These are phyloP conservation scores for Debaryomycetaceae sp. DNA, from an alignment of 1,139 yeast genomes.

Conservation along the genomic window DNA sequence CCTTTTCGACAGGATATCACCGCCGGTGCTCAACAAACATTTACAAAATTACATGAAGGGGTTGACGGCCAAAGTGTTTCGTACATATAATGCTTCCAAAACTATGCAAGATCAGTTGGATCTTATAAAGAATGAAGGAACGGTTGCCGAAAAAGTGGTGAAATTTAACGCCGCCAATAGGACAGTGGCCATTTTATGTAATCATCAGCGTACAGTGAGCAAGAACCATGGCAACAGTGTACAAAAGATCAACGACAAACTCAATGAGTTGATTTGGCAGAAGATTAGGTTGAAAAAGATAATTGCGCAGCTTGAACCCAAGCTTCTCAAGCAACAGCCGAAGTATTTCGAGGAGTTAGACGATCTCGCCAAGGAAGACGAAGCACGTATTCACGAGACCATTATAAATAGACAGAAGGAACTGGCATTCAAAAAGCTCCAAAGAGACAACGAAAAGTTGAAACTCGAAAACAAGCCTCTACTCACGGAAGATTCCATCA, in stretches of 20 bases:
- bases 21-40: slow-evolving; percentile 77
- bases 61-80: slow-evolving; percentile 92
- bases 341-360: slow-evolving; percentile 66
- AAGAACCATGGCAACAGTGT: slow-evolving; percentile 80
- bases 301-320: slow-evolving; percentile 64
- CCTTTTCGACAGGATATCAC: slow-evolving; percentile 85
- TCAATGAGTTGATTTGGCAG: slow-evolving; percentile 82
- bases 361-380: slow-evolving; percentile 67
- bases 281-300: slow-evolving; percentile 69
- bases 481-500: slow-evolving; percentile 52
- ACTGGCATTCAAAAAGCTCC: slow-evolving; percentile 59
- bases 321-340: slow-evolving; percentile 47
- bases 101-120: slow-evolving; percentile 96
- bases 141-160: slow-evolving; percentile 82
- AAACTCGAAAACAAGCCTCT: slow-evolving; percentile 52
- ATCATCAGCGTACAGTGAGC: slow-evolving; percentile 91
- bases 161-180: slow-evolving; percentile 92
- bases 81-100: slow-evolving; percentile 94
- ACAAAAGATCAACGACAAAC: slow-evolving; percentile 70
- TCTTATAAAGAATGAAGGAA: slow-evolving; percentile 75
- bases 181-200: slow-evolving; percentile 92
- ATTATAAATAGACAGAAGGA: slow-evolving; percentile 62
- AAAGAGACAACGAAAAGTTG: slow-evolving; percentile 74
- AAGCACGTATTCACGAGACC: slow-evolving; percentile 51
- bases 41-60: slow-evolving; percentile 91